phyloP scores from a whole-genome alignment of 169 alveolate species.

The Eimeria maxima region DNA sequence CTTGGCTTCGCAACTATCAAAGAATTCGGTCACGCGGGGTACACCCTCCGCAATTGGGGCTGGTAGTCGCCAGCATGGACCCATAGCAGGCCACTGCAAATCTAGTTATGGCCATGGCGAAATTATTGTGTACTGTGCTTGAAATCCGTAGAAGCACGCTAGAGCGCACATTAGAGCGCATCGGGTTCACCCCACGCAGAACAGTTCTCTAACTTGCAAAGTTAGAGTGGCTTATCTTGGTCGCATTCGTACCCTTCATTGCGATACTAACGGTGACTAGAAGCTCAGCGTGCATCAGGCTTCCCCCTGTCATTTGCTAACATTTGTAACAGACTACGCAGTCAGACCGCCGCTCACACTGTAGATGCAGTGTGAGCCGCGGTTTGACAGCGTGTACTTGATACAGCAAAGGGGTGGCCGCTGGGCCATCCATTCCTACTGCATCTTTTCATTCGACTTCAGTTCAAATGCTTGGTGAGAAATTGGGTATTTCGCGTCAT shows the following conservation, averaged over 20 bases:
- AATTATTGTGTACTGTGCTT: background rate
- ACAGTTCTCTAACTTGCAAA: background rate
- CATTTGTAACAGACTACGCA: background rate
- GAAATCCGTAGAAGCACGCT: background rate
- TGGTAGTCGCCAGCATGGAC: background rate
- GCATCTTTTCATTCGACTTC: too few relatives aligned
- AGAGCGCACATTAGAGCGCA: background rate
- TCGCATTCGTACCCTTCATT: background rate
- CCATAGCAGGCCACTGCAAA: background rate
- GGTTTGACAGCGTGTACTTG: too few relatives aligned
- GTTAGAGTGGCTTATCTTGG: background rate
- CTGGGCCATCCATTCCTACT: too few relatives aligned
- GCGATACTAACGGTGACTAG: background rate
- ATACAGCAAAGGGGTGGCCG: too few relatives aligned
- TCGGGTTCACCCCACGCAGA: background rate
- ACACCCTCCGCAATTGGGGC: constrained; percentile 7
- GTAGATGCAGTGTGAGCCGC: too few relatives aligned
- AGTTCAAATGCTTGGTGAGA: too few relatives aligned
- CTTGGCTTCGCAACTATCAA: background rate
- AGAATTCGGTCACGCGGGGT: background rate
- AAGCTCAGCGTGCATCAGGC: background rate
- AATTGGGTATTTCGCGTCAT: too few relatives aligned
- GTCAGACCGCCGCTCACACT: background rate
- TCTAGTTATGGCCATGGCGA: background rate
- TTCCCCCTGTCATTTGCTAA: background rate